These are phyloP conservation scores for Abortiporus biennis DNA, from an alignment of 1,284 basidiomycete species.

Conservation along the genomic window DNA sequence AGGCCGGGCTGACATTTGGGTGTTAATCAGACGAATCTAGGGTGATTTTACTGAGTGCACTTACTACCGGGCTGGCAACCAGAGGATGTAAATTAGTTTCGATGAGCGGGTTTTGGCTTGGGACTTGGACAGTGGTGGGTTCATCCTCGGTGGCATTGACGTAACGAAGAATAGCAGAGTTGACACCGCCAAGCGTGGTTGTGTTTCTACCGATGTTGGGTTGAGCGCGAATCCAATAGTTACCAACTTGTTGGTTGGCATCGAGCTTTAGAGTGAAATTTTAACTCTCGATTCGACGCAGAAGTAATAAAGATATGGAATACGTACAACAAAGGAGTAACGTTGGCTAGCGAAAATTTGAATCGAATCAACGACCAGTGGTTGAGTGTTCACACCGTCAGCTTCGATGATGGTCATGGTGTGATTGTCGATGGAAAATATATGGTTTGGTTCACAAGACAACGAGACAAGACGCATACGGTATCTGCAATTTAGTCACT, in stretches of 20 bases:
- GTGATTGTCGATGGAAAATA: slow-evolving; percentile 38
- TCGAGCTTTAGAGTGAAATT: slow-evolving; percentile 15
- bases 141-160: slow-evolving; percentile 34
- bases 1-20: slow-evolving; percentile 20
- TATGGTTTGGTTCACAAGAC: slow-evolving; percentile 27
- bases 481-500: slow-evolving; percentile 17
- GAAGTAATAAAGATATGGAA: slow-evolving; percentile 18
- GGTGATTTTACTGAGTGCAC: background rate
- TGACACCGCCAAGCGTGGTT: slow-evolving; percentile 31
- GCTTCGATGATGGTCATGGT: slow-evolving; percentile 44
- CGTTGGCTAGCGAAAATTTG: slow-evolving; percentile 32
- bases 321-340: slow-evolving; percentile 26
- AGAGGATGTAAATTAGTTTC: slow-evolving; percentile 23
- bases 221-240: slow-evolving; percentile 38
- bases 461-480: slow-evolving; percentile 44
- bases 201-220: slow-evolving; percentile 26
- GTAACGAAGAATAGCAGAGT: slow-evolving; percentile 35
- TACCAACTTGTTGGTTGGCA: slow-evolving; percentile 28
- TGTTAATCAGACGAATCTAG: background rate
- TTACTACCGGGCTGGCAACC: slow-evolving; percentile 10
- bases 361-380: slow-evolving; percentile 33
- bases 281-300: background rate
- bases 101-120: slow-evolving; percentile 13
- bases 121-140: slow-evolving; percentile 30
- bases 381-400: slow-evolving; percentile 37